Evolutionary conservation across 2,329 filamentous ascomycete species (phyloP).

Genomic region (Thermomyces lanuginosus): DNA sequence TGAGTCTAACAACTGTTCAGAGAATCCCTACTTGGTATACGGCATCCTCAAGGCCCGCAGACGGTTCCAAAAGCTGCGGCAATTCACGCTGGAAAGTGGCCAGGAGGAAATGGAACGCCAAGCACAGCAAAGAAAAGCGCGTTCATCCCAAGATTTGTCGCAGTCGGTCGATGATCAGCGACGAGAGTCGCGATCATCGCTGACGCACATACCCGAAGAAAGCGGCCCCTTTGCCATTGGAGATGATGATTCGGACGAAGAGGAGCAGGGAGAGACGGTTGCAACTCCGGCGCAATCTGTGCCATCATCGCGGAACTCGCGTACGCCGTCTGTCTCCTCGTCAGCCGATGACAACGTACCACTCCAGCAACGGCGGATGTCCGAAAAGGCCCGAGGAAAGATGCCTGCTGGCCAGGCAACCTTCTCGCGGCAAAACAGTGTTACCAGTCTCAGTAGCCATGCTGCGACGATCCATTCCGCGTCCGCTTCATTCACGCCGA

Average conservation of each 20-base stretch:
- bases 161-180: constrained; percentile 26
- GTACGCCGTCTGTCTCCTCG: constrained; percentile 52
- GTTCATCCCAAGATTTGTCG: constrained; percentile 23
- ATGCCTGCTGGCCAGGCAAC: constrained; percentile 69
- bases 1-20: constrained; percentile 28
- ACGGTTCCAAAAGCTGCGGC: constrained; percentile 66
- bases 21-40: constrained; percentile 68
- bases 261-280: constrained; percentile 33
- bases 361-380: constrained; percentile 75
- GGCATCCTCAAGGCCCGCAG: constrained; percentile 64
- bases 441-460: constrained; percentile 57
- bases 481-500: constrained; percentile 52
- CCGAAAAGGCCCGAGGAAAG: constrained; percentile 90
- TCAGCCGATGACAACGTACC: constrained; percentile 65
- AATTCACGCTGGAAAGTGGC: constrained; percentile 81
- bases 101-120: constrained; percentile 79
- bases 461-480: constrained; percentile 42
- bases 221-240: constrained; percentile 76
- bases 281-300: constrained; percentile 42
- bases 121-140: constrained; percentile 53
- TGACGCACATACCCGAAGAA: constrained; percentile 59
- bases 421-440: constrained; percentile 83
- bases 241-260: constrained; percentile 52
- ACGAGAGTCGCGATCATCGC: constrained; percentile 38
- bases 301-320: constrained; percentile 38